A percentile compares a stretch with the other conserved stretches of the same genome.
phyloP scores from a whole-genome alignment of 148 eudicot species.

The Chenopodium berlandieri region DNA sequence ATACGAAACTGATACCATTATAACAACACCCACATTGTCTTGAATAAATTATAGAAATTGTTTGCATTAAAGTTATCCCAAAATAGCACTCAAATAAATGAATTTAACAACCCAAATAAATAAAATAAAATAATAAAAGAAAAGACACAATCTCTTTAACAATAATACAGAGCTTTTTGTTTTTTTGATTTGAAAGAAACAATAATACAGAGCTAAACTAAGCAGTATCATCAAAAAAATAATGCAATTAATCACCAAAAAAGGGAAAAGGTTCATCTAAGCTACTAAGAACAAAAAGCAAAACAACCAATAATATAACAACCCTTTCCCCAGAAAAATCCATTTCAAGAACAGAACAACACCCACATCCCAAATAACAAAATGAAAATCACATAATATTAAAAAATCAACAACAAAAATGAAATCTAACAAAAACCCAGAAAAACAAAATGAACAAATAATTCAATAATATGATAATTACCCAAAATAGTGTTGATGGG shows the following conservation, averaged over 20 bases:
- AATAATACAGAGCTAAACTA: constrained; percentile 4
- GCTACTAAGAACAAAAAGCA: not conserved
- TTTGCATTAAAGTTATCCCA: constrained; percentile 5
- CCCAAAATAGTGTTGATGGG: constrained; percentile 37
- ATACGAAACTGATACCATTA: not conserved
- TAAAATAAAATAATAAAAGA: not conserved
- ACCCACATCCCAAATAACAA: not conserved
- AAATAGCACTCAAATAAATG: not conserved
- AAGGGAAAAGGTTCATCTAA: not conserved
- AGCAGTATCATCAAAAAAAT: not conserved
- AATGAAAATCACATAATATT: not conserved
- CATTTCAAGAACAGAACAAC: not conserved
- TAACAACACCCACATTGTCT: not conserved
- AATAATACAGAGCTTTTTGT: not conserved
- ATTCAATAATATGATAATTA: not conserved
- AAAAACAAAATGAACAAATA: not conserved
- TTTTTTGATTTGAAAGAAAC: not conserved
- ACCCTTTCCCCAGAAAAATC: not conserved
- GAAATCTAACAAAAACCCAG: not conserved
- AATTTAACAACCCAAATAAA: not conserved
- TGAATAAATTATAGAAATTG: constrained; percentile 1
- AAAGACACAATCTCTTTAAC: not conserved
- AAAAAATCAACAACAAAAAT: not conserved
- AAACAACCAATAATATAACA: not conserved
- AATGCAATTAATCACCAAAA: not conserved